Evolutionary conservation across 345 rosid genomes (phyloP), one percentile per base, ranked within the genome.

Genomic region (Eutrema yunnanense): DNA sequence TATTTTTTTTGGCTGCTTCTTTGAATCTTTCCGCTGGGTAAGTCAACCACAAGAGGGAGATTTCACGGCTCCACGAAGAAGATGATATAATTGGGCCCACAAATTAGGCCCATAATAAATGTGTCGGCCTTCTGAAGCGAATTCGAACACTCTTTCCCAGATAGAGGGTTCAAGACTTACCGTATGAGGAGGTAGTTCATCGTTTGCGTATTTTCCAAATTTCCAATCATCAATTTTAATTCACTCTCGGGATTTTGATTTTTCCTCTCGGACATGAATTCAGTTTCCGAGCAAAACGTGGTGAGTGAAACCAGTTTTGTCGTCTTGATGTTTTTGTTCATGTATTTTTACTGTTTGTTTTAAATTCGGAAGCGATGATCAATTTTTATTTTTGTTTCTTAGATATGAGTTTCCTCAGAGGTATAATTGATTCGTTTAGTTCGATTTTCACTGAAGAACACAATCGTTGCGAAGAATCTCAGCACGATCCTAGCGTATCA

Each of bases 321-420:
- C 46, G 4, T 26, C 5, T 14, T 8, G 9, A 26, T 54, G 40
- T 63, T 76, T 63, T 76, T 62, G 42, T 88, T 81, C 86, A 84
- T 84, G 73, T 83, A 83, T 82, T 85, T 76, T 42, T 84, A 83
- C 61, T 82, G 40, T 33, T 84, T 82, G 34, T 74, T 65, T 87
- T 87, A 80, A 86, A 79, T 76, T 82, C 73, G n/a, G 41, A 84
- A 76, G 34, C 85, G 83, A 73, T 86, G 90, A 78, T 84, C 74
- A 37, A 83, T 36, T 73, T 62, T 36, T 29, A 14, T 4, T n/a
- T 22, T 3, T 26, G 0, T 26, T 19, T 10, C 0, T 4, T 48
- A 79, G 86, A 55, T 32, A 90, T 90, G 96, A 88, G 90, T 81
- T 84, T 88, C 77, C 69, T 85, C 64, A 85, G 75, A 77, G 85